Base-by-base conservation (phyloP, 2,329 filamentous ascomycete genomes). In the Penicillium nordicum region DNA sequence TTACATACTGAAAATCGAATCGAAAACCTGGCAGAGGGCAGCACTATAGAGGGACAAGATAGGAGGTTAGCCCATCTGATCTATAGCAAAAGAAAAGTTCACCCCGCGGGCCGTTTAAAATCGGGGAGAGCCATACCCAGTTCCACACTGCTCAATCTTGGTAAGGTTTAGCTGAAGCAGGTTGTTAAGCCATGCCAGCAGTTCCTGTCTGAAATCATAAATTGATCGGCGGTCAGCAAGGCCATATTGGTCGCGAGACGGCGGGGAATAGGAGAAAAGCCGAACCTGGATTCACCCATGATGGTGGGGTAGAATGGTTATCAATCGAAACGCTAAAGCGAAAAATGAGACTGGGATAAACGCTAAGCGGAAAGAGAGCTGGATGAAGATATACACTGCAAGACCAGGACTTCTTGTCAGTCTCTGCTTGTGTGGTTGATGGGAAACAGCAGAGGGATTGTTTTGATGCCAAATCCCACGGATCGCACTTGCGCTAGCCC, bases 141-240 rank as follows among this genome's bases (percentile, higher is more conserved):
- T 97, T 75, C 94, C 94, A 76, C 93, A 97, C 83, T 99, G 94
- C 81, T 99, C 94, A 74, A 99, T 91, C 79, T 97, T 97, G 70
- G 89, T 97, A 70, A 99, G 87, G 80, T 97, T 99, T 71, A 99
- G 88, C 80, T 97, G 92, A 50, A 99, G 87, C 61, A 99, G 89
- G 83, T 90, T 93, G 83, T 99, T 99, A 66, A 97, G 82, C 94
- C 94, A 99, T 79, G 87, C 84, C 68, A 99, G 83, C 68, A 99
- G 86, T 81, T 99, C 94, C 80, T 99, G 94, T 82, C 94, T 97
- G 46, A 34, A 44, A 11, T 12, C 12, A 41, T 57, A 62, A 32
- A 42, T n/a, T 36, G 30, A 50, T 51, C 27, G 41, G 37, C 16
- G 55, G 57, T 60, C 51, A 63, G 59, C 30, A 45, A 44, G 44